Conservation (phyloP, 306 rosid genomes). For the Cucumis cinereus region DNA sequence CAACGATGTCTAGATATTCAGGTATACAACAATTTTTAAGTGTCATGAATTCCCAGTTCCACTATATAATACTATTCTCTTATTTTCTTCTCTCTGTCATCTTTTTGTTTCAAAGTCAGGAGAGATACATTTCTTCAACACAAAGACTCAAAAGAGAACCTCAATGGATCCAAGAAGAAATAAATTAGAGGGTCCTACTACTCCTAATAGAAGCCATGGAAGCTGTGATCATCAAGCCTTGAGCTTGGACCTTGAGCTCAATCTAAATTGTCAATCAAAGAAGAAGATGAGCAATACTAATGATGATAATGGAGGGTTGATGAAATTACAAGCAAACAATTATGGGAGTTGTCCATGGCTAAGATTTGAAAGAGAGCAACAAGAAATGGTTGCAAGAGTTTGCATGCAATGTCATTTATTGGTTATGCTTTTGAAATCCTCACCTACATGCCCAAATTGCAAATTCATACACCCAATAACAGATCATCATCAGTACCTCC, state of each 20-base stretch:
- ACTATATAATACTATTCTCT: background rate
- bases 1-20: conserved; percentile 63
- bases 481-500: conserved; percentile 9
- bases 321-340: background rate
- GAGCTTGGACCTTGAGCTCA: conserved; percentile 79
- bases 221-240: conserved; percentile 11
- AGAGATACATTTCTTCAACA: conserved; percentile 51
- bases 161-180: conserved; percentile 34
- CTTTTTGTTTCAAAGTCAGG: conserved; percentile 40
- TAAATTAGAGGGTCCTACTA: conserved; percentile 1
- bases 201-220: conserved; percentile 1
- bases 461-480: conserved; percentile 67
- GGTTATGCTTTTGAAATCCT: conserved; percentile 77
- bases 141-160: conserved; percentile 44
- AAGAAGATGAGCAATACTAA: background rate
- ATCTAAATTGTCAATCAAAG: conserved; percentile 39
- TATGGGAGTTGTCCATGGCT: conserved; percentile 27
- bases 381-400: conserved; percentile 78
- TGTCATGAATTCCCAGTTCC: too few species aligned
- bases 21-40: conserved; percentile 21
- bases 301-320: conserved; percentile 1
- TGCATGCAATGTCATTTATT: conserved; percentile 80
- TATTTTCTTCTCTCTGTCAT: background rate
- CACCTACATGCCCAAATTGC: conserved; percentile 93
- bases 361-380: conserved; percentile 24